phyloP scores from a whole-genome alignment of 2,329 filamentous ascomycete species.

The Phaeomoniella chlamydospora region DNA sequence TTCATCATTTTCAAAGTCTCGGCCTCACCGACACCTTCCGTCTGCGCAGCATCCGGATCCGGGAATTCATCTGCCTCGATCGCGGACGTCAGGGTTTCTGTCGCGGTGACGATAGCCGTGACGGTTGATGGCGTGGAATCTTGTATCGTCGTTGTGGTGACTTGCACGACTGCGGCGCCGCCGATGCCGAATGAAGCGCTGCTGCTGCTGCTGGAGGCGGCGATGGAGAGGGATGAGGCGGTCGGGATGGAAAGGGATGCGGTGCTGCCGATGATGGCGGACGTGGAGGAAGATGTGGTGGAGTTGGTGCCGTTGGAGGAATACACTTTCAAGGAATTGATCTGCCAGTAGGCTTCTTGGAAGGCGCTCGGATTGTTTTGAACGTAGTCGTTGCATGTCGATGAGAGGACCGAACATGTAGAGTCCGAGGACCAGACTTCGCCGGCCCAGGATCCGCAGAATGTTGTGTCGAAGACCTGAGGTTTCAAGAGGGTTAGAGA shows the following conservation, averaged over 20 bases:
- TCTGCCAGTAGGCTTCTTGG: slow-evolving; percentile 58
- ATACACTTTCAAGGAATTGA: slow-evolving; percentile 59
- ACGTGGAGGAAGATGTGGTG: background rate
- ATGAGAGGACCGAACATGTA: slow-evolving; percentile 45
- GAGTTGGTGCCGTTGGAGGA: slow-evolving; percentile 12
- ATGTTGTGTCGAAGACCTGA: slow-evolving; percentile 60
- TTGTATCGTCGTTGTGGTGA: background rate
- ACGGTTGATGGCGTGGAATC: background rate
- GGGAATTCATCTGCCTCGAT: background rate
- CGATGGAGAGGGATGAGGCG: background rate
- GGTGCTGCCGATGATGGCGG: background rate
- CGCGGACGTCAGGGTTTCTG: background rate
- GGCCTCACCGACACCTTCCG: background rate
- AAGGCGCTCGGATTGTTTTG: slow-evolving; percentile 56
- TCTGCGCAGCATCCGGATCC: background rate
- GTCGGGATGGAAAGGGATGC: background rate
- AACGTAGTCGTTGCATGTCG: slow-evolving; percentile 60
- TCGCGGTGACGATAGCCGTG: background rate
- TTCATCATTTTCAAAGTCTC: too few species aligned
- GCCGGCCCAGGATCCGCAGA: slow-evolving; percentile 83
- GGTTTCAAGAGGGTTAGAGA: background rate
- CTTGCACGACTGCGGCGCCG: background rate
- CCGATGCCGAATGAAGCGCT: slow-evolving; percentile 1
- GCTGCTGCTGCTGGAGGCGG: slow-evolving; percentile 1
- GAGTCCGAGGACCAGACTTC: slow-evolving; percentile 44